phyloP scores from a whole-genome alignment of 345 rosid species.

The Salix arbutifolia region DNA sequence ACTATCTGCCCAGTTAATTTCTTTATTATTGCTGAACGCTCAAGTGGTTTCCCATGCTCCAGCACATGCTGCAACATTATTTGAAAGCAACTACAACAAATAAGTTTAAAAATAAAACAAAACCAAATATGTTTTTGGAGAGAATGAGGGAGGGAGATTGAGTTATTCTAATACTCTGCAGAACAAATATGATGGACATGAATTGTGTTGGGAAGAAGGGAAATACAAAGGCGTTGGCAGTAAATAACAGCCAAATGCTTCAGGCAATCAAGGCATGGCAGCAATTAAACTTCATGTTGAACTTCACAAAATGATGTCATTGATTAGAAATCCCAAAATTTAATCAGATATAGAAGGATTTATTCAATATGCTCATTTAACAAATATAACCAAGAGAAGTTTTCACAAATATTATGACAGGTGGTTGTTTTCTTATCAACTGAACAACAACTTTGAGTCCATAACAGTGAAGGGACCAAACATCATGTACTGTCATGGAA shows the following conservation, averaged over 20 bases:
- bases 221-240: neutral
- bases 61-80: slow-evolving; percentile 67
- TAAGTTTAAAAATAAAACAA: neutral
- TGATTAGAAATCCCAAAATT: neutral
- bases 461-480: neutral
- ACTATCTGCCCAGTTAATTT: slow-evolving; percentile 82
- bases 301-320: neutral
- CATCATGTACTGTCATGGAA: neutral
- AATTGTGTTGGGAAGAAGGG: neutral
- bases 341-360: neutral
- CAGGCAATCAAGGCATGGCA: neutral
- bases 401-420: neutral
- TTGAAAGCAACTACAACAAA: slow-evolving; percentile 1
- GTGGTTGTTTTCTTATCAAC: neutral
- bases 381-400: neutral
- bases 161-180: neutral
- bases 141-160: neutral
- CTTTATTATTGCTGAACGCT: slow-evolving; percentile 70
- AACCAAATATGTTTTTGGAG: neutral
- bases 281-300: neutral
- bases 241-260: neutral
- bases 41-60: slow-evolving; percentile 89
- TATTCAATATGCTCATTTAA: neutral
- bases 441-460: neutral
- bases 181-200: neutral